Base-by-base conservation (phyloP, 768 basidiomycete species). In the Pleurotus eryngii region DNA sequence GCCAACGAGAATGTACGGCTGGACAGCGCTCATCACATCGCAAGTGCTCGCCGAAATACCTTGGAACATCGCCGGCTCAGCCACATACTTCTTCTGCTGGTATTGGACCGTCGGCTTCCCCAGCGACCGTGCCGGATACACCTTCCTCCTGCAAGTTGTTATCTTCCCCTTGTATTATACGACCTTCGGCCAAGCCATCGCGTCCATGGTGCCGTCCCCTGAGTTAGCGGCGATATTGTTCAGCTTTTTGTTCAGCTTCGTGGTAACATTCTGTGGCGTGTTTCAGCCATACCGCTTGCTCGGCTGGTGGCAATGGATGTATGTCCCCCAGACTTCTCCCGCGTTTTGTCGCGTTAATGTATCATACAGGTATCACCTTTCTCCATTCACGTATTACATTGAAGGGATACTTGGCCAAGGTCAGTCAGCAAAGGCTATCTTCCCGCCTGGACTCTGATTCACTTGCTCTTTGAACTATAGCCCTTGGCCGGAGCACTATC, bases 291-390 rank as follows among this genome's bases (percentile, higher is more conserved):
- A 73, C 65, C 61, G 74, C 5, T 73, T 74, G 15, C 77, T 87
- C 14, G 82, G 81, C 3, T 85, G 83, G 80, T 88, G 86, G 87
- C 67, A 65, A 47, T 86, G 85, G 84, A 83, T 85, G 83, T 85
- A 79, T 30, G 67, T 58, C 14, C 7, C 7, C 2, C 8, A 3
- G 11, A 3, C 17, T 35, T n/a, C n/a, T 26, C 38, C 18, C 26
- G 24, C 17, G 15, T 18, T 15, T 17, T n/a, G 14, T 17, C 9
- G 5, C 3, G 24, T 37, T 27, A 59, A 20, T 12, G 5, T 24
- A 26, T 5, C 47, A 9, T 45, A 3, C 51, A 70, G 67, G 66
- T 72, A 75, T 59, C 74, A 66, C 55, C 55, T 79, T 26, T 81
- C 81, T 3, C 82, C 82, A 0, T 83, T 74, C 65, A 80, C 80